Base-by-base conservation (phyloP, 768 basidiomycete species). In the Gymnopilus dilepis region DNA sequence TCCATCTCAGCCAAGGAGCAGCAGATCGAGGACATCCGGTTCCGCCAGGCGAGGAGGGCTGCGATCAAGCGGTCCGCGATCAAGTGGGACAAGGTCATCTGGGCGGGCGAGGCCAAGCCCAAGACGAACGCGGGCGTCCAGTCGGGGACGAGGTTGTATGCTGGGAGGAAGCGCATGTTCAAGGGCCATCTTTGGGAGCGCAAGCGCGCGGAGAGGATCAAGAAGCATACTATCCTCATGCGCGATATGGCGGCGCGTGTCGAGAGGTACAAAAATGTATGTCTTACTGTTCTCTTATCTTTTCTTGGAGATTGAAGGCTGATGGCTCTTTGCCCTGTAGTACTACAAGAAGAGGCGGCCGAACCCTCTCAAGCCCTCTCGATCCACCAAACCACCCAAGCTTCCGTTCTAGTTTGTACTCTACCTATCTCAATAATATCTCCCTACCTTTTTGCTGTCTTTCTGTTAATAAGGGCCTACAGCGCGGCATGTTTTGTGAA, bases 171-270 rank as follows among this genome's bases (percentile, higher is more conserved):
- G 81, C 80, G 83, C 63, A 94, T 94, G 92, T 94, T 95, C 86
- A 95, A 94, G 81, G 92, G 92, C n/a, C 92, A 94, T 80, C 90
- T 84, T 67, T 93, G 90, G 89, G 89, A 94, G 76, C 84, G 90
- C 34, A 70, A 77, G 65, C 80, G 78, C 65, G 80, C 77, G 59
- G 78, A 79, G 69, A 78, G 78, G 65, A 73, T 76, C 58, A 75
- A 74, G 68, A 83, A 80, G 69, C 84, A 78, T 64, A 76, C 76
- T 58, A 80, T 87, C 52, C 76, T 91, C 59, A 76, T 93, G 81
- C 82, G 85, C 67, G 84, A 86, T 71, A 92, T 93, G 91, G 72
- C 78, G 37, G 81, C 83, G 65, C 84, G 91, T 63, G 80, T 93
- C 64, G 74, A 74, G 61, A 82, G 81, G 55, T 92, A 86, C 83